Conservation (phyloP, 164 flowering plant species). For the Chimonanthus salicifolius region DNA sequence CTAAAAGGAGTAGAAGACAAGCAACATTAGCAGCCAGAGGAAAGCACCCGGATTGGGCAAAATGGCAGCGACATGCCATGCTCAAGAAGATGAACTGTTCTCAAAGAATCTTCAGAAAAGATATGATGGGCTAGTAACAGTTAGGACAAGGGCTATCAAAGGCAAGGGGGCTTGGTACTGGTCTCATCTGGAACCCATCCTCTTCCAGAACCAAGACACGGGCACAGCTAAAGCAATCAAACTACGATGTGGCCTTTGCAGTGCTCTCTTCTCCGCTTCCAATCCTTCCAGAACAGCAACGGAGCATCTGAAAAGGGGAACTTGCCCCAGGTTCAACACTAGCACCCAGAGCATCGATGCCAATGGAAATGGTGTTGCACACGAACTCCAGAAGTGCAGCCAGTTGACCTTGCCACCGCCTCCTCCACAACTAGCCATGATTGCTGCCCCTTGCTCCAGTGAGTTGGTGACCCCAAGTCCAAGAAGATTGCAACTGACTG, state of each 20-base stretch:
- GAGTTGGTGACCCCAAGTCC: constrained; percentile 5
- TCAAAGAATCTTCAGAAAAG: constrained; percentile 34
- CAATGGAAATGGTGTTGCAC: constrained; percentile 9
- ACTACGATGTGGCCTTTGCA: constrained; percentile 49
- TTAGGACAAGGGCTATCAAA: constrained; percentile 51
- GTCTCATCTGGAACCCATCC: constrained; percentile 27
- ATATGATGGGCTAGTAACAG: constrained; percentile 44
- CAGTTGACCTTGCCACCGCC: constrained; percentile 12
- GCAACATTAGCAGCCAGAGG: neutral
- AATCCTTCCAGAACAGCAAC: constrained; percentile 48
- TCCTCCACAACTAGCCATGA: constrained; percentile 15
- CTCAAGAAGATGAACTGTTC: constrained; percentile 23
- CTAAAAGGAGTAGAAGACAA: constrained; percentile 1
- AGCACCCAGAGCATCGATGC: constrained; percentile 2
- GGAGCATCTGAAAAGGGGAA: constrained; percentile 58
- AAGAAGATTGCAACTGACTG: constrained; percentile 11
- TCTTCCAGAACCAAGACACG: constrained; percentile 40
- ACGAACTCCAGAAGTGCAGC: constrained; percentile 13
- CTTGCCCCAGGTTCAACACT: constrained; percentile 45
- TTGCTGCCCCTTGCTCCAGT: constrained; percentile 17
- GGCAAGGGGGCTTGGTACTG: constrained; percentile 74
- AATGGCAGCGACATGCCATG: constrained; percentile 21
- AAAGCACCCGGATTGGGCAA: neutral
- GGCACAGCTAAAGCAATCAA: constrained; percentile 46
- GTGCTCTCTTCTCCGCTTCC: constrained; percentile 31